phyloP scores from a whole-genome alignment of 164 flowering plant genomes.

The Brasenia schreberi region DNA sequence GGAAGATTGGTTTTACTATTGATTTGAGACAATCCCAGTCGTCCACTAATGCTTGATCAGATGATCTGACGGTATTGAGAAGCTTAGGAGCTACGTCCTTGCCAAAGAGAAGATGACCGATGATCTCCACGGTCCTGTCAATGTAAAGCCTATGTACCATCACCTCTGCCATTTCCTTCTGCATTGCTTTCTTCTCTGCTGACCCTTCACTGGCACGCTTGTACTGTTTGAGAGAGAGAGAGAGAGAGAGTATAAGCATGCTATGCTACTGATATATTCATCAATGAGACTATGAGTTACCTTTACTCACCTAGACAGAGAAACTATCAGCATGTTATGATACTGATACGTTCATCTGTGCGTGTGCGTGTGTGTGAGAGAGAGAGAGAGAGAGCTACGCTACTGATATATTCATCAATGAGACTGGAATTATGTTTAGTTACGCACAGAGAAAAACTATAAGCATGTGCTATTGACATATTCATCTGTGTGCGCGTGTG shows the following conservation, averaged over 20 bases:
- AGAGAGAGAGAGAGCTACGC: no score
- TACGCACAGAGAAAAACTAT: no score
- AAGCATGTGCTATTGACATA: no score
- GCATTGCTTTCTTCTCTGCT: conserved; percentile 28
- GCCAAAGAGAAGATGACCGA: conserved; percentile 62
- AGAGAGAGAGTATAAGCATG: not conserved
- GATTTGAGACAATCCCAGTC: conserved; percentile 81
- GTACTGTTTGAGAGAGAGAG: conserved; percentile 26
- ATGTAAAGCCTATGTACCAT: conserved; percentile 51
- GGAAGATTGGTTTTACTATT: conserved; percentile 28
- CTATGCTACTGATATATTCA: no score
- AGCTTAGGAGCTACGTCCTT: conserved; percentile 23
- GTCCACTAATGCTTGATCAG: conserved; percentile 58
- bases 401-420: no score
- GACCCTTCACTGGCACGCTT: conserved; percentile 23
- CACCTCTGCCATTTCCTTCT: conserved; percentile 36
- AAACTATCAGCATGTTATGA: no score
- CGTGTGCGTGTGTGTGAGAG: no score
- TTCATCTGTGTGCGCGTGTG: no score
- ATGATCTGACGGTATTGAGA: conserved; percentile 31
- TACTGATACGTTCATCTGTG: no score
- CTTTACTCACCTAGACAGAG: no score
- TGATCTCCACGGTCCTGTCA: conserved; percentile 47
- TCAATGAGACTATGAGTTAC: no score
- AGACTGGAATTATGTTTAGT: not conserved